A percentile compares a stretch with the other conserved stretches of the same genome.
Conservation (phyloP, 805 yeast species). For the Komagataella populi region DNA sequence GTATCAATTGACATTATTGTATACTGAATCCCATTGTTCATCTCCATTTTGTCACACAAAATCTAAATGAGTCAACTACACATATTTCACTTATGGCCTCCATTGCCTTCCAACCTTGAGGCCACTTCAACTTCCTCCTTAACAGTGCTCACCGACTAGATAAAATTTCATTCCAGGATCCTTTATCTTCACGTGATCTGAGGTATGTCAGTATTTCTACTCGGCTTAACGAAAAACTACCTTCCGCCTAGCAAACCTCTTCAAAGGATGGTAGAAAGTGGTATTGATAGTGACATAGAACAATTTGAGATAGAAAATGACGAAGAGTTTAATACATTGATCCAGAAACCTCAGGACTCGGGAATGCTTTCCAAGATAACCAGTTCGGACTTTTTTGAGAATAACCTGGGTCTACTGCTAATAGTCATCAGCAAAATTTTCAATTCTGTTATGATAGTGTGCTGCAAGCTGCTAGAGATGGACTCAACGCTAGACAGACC, state of each 20-base stretch:
- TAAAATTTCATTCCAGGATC: no score
- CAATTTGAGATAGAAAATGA: background rate
- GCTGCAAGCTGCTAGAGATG: constrained; percentile 63
- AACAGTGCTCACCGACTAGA: no score
- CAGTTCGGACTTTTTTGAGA: constrained; percentile 5
- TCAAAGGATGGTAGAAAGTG: background rate
- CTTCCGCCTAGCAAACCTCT: background rate
- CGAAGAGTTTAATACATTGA: background rate
- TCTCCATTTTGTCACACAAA: no score
- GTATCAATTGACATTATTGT: no score
- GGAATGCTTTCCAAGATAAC: background rate
- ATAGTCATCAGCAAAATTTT: constrained; percentile 54
- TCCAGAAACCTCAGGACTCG: background rate
- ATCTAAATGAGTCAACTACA: no score
- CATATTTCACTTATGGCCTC: no score
- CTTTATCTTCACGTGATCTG: background rate
- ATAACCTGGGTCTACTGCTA: constrained; percentile 43
- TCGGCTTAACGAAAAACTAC: background rate
- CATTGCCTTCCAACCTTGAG: no score
- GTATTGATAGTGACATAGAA: background rate
- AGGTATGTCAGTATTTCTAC: background rate
- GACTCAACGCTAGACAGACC: constrained; percentile 45
- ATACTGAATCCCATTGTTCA: no score
- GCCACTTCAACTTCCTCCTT: no score
- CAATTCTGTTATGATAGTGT: constrained; percentile 64